These are phyloP conservation scores for Camellia sinensis DNA, from an alignment of 148 eudicot genomes.

Conservation along the genomic window DNA sequence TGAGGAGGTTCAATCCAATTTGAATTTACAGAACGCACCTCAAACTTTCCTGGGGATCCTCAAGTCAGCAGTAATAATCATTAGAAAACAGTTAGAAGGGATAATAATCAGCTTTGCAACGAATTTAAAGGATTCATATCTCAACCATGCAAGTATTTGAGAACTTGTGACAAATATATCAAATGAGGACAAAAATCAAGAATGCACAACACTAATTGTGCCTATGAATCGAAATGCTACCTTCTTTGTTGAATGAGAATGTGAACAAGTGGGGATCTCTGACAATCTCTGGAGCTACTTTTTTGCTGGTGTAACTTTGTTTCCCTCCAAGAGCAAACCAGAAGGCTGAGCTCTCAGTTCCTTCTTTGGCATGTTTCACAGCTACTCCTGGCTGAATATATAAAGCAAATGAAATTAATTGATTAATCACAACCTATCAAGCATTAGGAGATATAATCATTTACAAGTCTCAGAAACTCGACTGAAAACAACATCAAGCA, in stretches of 20 bases:
- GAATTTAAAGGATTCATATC: background rate
- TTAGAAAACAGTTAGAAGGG: slow-evolving; percentile 31
- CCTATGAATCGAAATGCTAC: slow-evolving; percentile 32
- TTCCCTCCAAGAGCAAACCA: slow-evolving; percentile 98
- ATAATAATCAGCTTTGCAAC: no score
- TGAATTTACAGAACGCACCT: slow-evolving; percentile 49
- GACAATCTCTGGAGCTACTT: slow-evolving; percentile 59
- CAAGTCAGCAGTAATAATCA: slow-evolving; percentile 27
- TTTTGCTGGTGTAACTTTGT: slow-evolving; percentile 76
- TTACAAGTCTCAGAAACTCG: background rate
- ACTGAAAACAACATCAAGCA: background rate
- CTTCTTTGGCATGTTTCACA: slow-evolving; percentile 88
- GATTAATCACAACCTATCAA: background rate
- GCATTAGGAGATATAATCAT: background rate
- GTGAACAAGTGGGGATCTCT: slow-evolving; percentile 92
- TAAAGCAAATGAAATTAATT: slow-evolving; percentile 8
- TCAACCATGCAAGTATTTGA: slow-evolving; percentile 10
- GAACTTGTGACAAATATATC: background rate
- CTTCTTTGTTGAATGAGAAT: slow-evolving; percentile 69
- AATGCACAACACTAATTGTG: background rate
- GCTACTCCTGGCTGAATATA: slow-evolving; percentile 66
- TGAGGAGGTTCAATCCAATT: slow-evolving; percentile 2
- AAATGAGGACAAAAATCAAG: background rate
- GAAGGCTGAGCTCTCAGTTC: slow-evolving; percentile 91
- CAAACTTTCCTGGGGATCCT: slow-evolving; percentile 71